Conservation (phyloP, 441 rosid species). For the Theobroma grandiflorum region DNA sequence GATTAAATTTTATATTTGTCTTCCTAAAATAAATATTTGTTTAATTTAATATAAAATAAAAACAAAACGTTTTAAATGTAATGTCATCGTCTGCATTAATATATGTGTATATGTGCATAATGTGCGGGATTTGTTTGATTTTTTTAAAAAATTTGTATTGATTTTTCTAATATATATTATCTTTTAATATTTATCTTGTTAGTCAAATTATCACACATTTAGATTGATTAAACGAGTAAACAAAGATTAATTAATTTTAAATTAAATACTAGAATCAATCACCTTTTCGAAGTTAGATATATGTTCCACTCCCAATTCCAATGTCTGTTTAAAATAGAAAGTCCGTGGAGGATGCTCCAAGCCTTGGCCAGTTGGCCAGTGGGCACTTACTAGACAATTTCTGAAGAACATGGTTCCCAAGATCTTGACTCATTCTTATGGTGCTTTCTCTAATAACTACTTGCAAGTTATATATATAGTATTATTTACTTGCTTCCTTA, state of each 20-base stretch:
- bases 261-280: too few relatives aligned
- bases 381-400: neutral
- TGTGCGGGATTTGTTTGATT: neutral
- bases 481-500: neutral
- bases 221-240: too few relatives aligned
- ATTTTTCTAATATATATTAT: neutral
- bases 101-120: too few relatives aligned
- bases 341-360: too few relatives aligned
- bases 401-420: neutral
- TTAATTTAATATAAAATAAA: neutral
- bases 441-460: too few relatives aligned
- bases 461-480: too few relatives aligned
- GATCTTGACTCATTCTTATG: too few relatives aligned
- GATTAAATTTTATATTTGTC: neutral
- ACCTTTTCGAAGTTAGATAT: neutral
- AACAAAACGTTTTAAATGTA: neutral
- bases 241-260: neutral
- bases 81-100: too few relatives aligned
- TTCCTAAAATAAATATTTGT: neutral
- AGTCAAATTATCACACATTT: too few relatives aligned
- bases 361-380: too few relatives aligned
- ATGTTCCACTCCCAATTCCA: neutral
- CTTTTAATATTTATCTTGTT: neutral
- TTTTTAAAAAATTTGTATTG: neutral
- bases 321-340: too few relatives aligned